Conservation (phyloP, 2,329 filamentous ascomycete species). For the Domatiomyces globalis region DNA sequence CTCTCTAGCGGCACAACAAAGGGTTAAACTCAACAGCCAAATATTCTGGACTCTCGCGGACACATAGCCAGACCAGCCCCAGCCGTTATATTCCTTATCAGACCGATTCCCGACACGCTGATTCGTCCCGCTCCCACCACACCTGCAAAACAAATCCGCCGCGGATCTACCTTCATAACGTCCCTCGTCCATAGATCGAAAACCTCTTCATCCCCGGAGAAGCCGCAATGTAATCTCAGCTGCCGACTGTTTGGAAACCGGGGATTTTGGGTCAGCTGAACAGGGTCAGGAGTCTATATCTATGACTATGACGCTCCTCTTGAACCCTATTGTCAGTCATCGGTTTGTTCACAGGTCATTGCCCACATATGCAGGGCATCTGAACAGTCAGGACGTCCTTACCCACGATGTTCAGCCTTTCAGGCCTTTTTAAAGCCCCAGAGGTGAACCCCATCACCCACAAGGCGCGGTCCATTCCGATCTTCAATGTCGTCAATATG, state of each 20-base stretch:
- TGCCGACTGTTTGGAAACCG: neutral
- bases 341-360: neutral
- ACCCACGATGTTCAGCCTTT: constrained; percentile 3
- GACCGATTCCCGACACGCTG: neutral
- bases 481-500: constrained; percentile 61
- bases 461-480: constrained; percentile 67
- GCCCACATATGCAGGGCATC: neutral
- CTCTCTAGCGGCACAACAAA: neutral
- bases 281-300: neutral
- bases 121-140: neutral
- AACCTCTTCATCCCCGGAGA: neutral
- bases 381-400: neutral
- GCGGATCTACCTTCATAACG: neutral
- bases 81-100: neutral
- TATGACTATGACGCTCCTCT: neutral
- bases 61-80: neutral
- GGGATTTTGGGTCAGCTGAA: neutral
- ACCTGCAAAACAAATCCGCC: neutral
- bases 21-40: neutral
- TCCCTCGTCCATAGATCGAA: neutral
- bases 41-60: neutral
- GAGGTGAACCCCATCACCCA: constrained; percentile 70
- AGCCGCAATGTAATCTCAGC: neutral
- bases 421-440: constrained; percentile 38
- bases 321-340: neutral